Conservation (phyloP, 2,329 filamentous ascomycete genomes). For the Malbranchea cinnamomea region DNA sequence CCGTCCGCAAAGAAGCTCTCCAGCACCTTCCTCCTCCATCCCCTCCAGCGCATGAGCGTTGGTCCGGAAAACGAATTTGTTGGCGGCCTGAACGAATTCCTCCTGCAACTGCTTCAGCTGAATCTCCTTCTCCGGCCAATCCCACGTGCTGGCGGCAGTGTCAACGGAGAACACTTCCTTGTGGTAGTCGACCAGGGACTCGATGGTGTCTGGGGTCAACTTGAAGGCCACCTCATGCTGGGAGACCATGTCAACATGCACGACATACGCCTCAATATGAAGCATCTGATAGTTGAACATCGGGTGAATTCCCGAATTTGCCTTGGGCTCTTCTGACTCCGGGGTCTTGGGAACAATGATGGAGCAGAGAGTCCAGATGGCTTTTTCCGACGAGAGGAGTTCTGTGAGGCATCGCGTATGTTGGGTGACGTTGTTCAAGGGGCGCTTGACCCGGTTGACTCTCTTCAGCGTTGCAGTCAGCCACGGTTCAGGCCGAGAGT, state of each 20-base stretch:
- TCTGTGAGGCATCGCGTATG: slow-evolving; percentile 93
- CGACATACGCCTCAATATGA: slow-evolving; percentile 92
- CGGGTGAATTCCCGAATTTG: slow-evolving; percentile 69
- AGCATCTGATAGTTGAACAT: slow-evolving; percentile 87
- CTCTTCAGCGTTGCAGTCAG: slow-evolving; percentile 92
- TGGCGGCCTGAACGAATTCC: slow-evolving; percentile 89
- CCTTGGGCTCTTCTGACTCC: slow-evolving; percentile 64
- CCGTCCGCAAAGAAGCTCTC: slow-evolving; percentile 80
- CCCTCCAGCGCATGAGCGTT: slow-evolving; percentile 82
- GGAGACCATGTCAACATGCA: slow-evolving; percentile 97
- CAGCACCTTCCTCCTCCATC: slow-evolving; percentile 87
- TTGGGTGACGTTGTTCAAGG: slow-evolving; percentile 90
- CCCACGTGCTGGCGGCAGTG: slow-evolving; percentile 73
- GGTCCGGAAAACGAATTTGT: slow-evolving; percentile 91
- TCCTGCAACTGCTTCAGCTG: slow-evolving; percentile 96
- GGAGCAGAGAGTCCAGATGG: slow-evolving; percentile 88
- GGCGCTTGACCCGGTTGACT: slow-evolving; percentile 91
- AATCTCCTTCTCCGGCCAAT: slow-evolving; percentile 92
- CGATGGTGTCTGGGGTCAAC: slow-evolving; percentile 87
- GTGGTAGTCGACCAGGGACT: slow-evolving; percentile 85
- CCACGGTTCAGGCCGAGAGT: slow-evolving; percentile 88
- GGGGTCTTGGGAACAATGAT: slow-evolving; percentile 85
- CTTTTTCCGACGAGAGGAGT: slow-evolving; percentile 73
- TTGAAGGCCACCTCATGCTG: slow-evolving; percentile 97
- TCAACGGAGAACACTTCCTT: slow-evolving; percentile 89